These are phyloP conservation scores for Lactifluus echinatus DNA, from an alignment of 768 basidiomycete genomes.

Conservation along the genomic window DNA sequence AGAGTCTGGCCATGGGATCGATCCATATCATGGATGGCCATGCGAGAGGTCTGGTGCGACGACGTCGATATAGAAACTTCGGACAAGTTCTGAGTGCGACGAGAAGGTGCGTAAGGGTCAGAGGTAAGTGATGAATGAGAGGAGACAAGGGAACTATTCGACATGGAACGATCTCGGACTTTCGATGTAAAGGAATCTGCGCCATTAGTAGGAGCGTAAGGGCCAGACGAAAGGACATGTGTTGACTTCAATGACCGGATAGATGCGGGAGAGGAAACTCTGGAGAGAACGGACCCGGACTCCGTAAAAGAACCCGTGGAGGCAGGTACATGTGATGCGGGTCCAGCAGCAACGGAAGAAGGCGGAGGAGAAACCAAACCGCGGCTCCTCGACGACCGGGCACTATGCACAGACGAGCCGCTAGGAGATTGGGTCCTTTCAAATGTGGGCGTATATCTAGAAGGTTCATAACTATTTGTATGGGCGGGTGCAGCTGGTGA, in stretches of 20 bases:
- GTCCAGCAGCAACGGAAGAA: conserved; percentile 7
- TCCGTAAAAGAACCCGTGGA: conserved; percentile 21
- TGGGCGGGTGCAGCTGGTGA: neutral
- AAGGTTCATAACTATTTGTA: neutral
- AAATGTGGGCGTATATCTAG: neutral
- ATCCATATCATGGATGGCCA: conserved; percentile 7
- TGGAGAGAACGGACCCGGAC: conserved; percentile 4
- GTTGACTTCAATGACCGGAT: conserved; percentile 16
- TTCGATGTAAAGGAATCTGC: neutral
- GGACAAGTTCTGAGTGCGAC: conserved; percentile 19
- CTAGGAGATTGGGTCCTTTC: conserved; percentile 13
- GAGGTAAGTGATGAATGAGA: conserved; percentile 24
- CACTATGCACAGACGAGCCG: conserved; percentile 12
- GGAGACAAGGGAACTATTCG: conserved; percentile 38
- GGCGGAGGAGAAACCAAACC: conserved; percentile 11
- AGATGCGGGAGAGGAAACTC: conserved; percentile 21
- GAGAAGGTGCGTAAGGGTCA: conserved; percentile 32
- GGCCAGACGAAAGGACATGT: conserved; percentile 15
- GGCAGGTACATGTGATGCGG: conserved; percentile 21
- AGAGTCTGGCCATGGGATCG: conserved; percentile 21
- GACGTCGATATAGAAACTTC: neutral
- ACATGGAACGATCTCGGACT: conserved; percentile 31
- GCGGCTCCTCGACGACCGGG: conserved; percentile 6
- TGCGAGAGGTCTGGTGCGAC: conserved; percentile 3
- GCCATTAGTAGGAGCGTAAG: conserved; percentile 18